Conservation (phyloP, 2,329 filamentous ascomycete species). For the Colletotrichum sp. region DNA sequence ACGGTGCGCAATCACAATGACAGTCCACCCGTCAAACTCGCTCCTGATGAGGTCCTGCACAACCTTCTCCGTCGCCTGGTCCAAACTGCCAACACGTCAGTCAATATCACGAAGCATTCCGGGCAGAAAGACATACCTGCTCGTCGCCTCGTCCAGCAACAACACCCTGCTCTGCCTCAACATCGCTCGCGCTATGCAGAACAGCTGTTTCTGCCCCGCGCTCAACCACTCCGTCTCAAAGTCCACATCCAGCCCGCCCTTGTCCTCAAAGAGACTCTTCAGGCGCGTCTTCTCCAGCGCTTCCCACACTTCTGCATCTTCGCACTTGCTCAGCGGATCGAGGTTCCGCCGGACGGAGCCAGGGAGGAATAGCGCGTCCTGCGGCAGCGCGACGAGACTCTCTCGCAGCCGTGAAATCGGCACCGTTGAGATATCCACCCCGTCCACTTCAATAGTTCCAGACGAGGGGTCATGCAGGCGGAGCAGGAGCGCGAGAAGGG, state of each 20-base stretch:
- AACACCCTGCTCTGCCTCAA: constrained; percentile 30
- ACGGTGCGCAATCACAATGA: constrained; percentile 46
- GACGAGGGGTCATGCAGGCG: constrained; percentile 48
- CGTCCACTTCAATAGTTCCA: constrained; percentile 50
- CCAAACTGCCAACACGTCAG: constrained; percentile 26
- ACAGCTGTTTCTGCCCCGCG: constrained; percentile 36
- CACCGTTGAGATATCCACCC: constrained; percentile 35
- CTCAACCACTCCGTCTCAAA: constrained; percentile 35
- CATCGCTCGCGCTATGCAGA: constrained; percentile 35
- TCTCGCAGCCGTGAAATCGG: constrained; percentile 26
- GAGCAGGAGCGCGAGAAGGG: constrained; percentile 47
- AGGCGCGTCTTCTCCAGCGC: constrained; percentile 54
- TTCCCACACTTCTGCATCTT: constrained; percentile 45
- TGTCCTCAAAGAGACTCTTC: constrained; percentile 40
- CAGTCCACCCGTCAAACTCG: constrained; percentile 46
- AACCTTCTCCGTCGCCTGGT: constrained; percentile 32
- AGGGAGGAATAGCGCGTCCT: constrained; percentile 55
- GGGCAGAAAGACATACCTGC: constrained; percentile 29
- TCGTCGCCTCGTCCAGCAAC: constrained; percentile 42
- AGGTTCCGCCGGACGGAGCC: constrained; percentile 54
- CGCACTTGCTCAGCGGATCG: constrained; percentile 42
- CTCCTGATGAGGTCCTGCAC: constrained; percentile 32
- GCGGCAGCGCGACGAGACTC: constrained; percentile 49
- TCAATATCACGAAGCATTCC: constrained; percentile 31
- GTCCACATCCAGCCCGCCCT: constrained; percentile 41